phyloP scores from a whole-genome alignment of 2,329 filamentous ascomycete genomes.

The Gnomoniopsis sp. region DNA sequence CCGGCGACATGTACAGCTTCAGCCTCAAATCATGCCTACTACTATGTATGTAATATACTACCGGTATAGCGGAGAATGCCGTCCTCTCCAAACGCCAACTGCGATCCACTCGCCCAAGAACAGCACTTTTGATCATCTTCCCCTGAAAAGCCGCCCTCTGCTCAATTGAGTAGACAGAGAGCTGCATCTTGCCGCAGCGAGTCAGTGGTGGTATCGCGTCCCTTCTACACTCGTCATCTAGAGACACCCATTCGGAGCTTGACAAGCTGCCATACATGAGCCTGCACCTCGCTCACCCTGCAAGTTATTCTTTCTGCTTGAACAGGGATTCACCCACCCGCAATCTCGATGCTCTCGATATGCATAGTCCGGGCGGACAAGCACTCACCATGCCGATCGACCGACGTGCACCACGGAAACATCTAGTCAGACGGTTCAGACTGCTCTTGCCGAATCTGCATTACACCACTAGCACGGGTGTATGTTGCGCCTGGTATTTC shows the following conservation, averaged over 20 bases:
- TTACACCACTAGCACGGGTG: too few species aligned
- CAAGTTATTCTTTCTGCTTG: not conserved
- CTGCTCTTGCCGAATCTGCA: not conserved
- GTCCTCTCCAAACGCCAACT: too few species aligned
- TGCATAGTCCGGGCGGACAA: not conserved
- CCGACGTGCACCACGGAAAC: not conserved
- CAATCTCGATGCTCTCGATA: not conserved
- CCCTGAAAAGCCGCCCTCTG: not conserved
- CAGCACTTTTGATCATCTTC: too few species aligned
- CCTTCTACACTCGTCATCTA: not conserved
- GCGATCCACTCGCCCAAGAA: too few species aligned
- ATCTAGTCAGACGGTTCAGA: not conserved
- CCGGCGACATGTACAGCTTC: not conserved
- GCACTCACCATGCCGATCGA: not conserved
- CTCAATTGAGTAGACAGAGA: not conserved
- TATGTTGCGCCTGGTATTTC: too few species aligned
- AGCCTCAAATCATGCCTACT: not conserved
- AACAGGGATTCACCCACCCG: not conserved
- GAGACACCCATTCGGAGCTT: too few species aligned
- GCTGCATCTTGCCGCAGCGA: not conserved
- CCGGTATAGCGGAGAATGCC: too few species aligned
- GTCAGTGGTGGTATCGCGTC: not conserved
- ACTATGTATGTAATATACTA: too few species aligned
- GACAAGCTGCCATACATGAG: too few species aligned
- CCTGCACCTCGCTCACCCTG: not conserved